A percentile compares a stretch with the other conserved stretches of the same genome.
Conservation (phyloP, 768 basidiomycete species). For the Leccinellum rugosiceps region DNA sequence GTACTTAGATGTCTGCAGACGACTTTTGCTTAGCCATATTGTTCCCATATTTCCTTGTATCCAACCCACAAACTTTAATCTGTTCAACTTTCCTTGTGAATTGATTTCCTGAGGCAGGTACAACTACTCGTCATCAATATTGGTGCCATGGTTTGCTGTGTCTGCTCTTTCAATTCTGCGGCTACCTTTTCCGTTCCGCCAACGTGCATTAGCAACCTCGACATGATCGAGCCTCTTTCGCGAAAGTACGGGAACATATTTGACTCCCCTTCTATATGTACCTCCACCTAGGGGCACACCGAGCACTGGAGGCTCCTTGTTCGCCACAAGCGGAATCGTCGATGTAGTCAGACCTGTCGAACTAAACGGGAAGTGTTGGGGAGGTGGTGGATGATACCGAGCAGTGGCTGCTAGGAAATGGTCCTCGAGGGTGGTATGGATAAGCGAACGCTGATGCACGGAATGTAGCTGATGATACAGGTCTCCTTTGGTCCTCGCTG, state of each 20-base stretch:
- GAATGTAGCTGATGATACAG: slow-evolving; percentile 53
- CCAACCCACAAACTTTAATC: slow-evolving; percentile 15
- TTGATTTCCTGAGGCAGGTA: background rate
- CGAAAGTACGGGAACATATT: slow-evolving; percentile 65
- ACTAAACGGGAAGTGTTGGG: slow-evolving; percentile 36
- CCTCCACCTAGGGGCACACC: slow-evolving; percentile 74
- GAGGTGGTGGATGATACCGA: slow-evolving; percentile 45
- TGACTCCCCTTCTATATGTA: slow-evolving; percentile 52
- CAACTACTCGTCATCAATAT: slow-evolving; percentile 6
- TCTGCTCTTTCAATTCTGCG: slow-evolving; percentile 39
- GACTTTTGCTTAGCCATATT: slow-evolving; percentile 17
- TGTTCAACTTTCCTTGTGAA: background rate
- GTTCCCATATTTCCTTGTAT: slow-evolving; percentile 8
- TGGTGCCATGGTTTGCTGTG: background rate
- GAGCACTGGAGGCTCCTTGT: slow-evolving; percentile 28
- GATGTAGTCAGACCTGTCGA: slow-evolving; percentile 20
- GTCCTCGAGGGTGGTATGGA: slow-evolving; percentile 59
- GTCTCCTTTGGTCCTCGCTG: slow-evolving; percentile 31
- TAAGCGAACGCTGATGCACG: slow-evolving; percentile 56
- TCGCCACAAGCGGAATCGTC: slow-evolving; percentile 15
- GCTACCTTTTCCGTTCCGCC: slow-evolving; percentile 64
- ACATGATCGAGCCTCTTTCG: slow-evolving; percentile 69
- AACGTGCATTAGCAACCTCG: slow-evolving; percentile 74
- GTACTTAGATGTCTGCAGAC: slow-evolving; percentile 8
- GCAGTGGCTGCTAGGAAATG: slow-evolving; percentile 63